A percentile compares a stretch with the other conserved stretches of the same genome.
These are phyloP conservation scores for Leptographium lundbergii DNA, from an alignment of 2,329 filamentous ascomycete genomes.

Conservation along the genomic window DNA sequence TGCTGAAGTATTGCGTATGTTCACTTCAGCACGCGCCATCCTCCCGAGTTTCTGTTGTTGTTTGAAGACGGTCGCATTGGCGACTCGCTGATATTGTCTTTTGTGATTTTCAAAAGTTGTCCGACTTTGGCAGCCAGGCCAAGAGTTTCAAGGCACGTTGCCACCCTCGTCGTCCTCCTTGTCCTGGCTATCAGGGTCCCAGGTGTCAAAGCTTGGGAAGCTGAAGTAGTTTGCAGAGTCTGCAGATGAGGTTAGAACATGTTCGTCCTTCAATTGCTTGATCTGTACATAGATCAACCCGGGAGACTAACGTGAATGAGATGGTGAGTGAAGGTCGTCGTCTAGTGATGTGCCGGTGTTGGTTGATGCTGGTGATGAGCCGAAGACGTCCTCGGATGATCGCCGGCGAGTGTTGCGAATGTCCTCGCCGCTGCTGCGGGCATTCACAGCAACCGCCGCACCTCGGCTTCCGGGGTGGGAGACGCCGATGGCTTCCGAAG, in stretches of 20 bases:
- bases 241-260: slow-evolving; percentile 5
- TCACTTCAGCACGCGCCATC: not conserved
- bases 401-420: not conserved
- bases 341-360: slow-evolving; percentile 17
- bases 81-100: not conserved
- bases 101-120: not conserved
- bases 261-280: not conserved
- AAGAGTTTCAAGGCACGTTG: slow-evolving; percentile 2
- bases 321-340: slow-evolving; percentile 15
- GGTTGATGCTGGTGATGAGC: slow-evolving; percentile 12
- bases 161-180: slow-evolving; percentile 23
- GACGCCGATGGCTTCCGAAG: not conserved
- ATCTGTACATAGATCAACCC: too few relatives aligned
- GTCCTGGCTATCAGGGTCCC: slow-evolving; percentile 36
- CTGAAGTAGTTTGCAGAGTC: slow-evolving; percentile 51
- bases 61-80: not conserved
- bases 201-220: slow-evolving; percentile 62
- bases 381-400: slow-evolving; percentile 8
- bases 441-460: not conserved
- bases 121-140: not conserved
- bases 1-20: not conserved
- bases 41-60: not conserved
- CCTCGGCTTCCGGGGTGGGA: not conserved
- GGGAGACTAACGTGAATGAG: not conserved
- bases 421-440: not conserved